phyloP scores from a whole-genome alignment of 1,139 yeast genomes.

The Lodderomyces oxycetoniae region DNA sequence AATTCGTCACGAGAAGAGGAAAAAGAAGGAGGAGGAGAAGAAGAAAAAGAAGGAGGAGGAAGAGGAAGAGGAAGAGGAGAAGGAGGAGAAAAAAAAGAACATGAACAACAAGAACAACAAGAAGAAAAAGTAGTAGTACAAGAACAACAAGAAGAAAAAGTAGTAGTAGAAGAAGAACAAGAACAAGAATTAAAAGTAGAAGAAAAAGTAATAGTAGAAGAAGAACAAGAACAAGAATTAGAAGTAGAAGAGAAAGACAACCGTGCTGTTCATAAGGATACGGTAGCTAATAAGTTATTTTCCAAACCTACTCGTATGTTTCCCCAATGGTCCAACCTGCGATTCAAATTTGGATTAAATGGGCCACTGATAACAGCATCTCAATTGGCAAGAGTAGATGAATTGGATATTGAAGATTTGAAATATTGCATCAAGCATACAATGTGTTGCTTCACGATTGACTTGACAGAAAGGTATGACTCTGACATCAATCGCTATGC shows the following conservation, averaged over 20 bases:
- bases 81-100: too few relatives aligned
- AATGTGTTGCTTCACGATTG: slow-evolving; percentile 6
- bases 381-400: slow-evolving; percentile 6
- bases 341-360: not conserved
- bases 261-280: not conserved
- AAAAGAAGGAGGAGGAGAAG: too few relatives aligned
- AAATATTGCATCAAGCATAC: slow-evolving; percentile 6
- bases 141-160: too few relatives aligned
- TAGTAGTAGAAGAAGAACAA: too few relatives aligned
- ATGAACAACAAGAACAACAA: too few relatives aligned
- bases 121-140: too few relatives aligned
- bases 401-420: slow-evolving; percentile 4
- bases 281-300: too few relatives aligned
- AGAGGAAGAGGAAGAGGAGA: too few relatives aligned
- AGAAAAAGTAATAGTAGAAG: not conserved
- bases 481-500: slow-evolving; percentile 3
- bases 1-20: too few relatives aligned
- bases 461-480: slow-evolving; percentile 4
- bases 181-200: too few relatives aligned
- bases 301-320: not conserved
- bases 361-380: not conserved
- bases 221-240: not conserved
- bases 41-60: too few relatives aligned
- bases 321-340: not conserved
- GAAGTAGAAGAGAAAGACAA: not conserved